Evolutionary conservation across 2,329 filamentous ascomycete species (phyloP).

Genomic region (Cladosporium sp.): DNA sequence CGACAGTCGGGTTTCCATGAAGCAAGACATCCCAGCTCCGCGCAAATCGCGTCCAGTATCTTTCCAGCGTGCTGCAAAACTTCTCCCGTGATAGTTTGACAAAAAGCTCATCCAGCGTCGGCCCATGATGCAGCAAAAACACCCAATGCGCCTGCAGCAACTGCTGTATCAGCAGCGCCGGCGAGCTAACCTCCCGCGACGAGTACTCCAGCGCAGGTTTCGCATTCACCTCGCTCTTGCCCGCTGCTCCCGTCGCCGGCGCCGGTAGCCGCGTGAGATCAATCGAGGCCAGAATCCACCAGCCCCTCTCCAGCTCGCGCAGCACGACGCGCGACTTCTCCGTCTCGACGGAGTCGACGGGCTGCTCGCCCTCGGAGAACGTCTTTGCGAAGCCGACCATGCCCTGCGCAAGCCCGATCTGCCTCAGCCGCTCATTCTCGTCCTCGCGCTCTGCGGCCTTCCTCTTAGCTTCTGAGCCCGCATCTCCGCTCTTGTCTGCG

Average conservation of each 20-base stretch:
- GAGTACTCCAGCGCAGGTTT: slow-evolving; percentile 66
- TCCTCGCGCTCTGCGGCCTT: slow-evolving; percentile 46
- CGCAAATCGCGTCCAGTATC: slow-evolving; percentile 71
- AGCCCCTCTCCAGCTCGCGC: slow-evolving; percentile 79
- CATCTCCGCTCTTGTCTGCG: slow-evolving; percentile 11
- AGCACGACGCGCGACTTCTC: slow-evolving; percentile 80
- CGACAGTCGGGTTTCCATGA: slow-evolving; percentile 77
- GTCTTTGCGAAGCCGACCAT: slow-evolving; percentile 89
- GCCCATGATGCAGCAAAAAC: slow-evolving; percentile 82
- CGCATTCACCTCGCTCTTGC: slow-evolving; percentile 11
- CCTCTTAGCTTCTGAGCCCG: slow-evolving; percentile 28
- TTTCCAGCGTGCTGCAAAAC: slow-evolving; percentile 66
- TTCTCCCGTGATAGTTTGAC: slow-evolving; percentile 56
- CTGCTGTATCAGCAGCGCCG: slow-evolving; percentile 70
- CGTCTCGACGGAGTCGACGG: slow-evolving; percentile 83
- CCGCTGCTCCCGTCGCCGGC: slow-evolving; percentile 19
- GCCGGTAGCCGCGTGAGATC: slow-evolving; percentile 70
- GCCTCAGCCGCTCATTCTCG: slow-evolving; percentile 78
- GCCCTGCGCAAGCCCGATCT: slow-evolving; percentile 92
- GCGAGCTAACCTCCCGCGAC: slow-evolving; percentile 79
- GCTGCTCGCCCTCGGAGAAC: slow-evolving; percentile 66
- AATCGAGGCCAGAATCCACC: slow-evolving; percentile 93
- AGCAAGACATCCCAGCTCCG: slow-evolving; percentile 79
- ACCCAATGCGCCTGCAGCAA: slow-evolving; percentile 73
- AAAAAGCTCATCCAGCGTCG: slow-evolving; percentile 65